phyloP scores from a whole-genome alignment of 2,329 filamentous ascomycete genomes.

The Penicillium frequentans region DNA sequence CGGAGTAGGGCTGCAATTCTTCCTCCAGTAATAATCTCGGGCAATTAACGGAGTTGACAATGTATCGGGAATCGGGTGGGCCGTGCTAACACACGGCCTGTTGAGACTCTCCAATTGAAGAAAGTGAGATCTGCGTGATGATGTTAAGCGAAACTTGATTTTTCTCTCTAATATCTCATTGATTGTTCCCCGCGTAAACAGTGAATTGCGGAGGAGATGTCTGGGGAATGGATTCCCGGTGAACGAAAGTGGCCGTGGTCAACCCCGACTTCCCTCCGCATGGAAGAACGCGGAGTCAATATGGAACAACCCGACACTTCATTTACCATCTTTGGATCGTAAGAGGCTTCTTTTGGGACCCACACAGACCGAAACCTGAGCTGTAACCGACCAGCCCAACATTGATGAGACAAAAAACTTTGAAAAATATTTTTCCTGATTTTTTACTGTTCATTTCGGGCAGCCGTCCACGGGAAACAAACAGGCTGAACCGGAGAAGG shows the following conservation, averaged over 20 bases:
- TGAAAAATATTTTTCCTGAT: not conserved
- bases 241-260: conserved; percentile 3
- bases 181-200: not conserved
- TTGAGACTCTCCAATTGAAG: not conserved
- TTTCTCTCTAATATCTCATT: not conserved
- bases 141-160: not conserved
- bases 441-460: not conserved
- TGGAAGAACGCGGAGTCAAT: not conserved
- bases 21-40: not conserved
- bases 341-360: not conserved
- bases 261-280: conserved; percentile 5
- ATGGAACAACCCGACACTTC: not conserved
- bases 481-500: not conserved
- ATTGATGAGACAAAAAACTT: not conserved
- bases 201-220: conserved; percentile 3
- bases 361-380: not conserved
- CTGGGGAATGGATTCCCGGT: conserved; percentile 13
- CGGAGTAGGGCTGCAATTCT: not conserved
- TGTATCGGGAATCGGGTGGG: not conserved
- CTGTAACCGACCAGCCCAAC: not conserved
- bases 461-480: not conserved
- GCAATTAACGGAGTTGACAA: conserved; percentile 1
- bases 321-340: not conserved
- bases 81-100: not conserved
- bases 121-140: not conserved